A percentile compares a stretch with the other conserved stretches of the same genome.
Evolutionary conservation across 2,329 filamentous ascomycete species (phyloP).

Genomic region (Sporothrix sp.): DNA sequence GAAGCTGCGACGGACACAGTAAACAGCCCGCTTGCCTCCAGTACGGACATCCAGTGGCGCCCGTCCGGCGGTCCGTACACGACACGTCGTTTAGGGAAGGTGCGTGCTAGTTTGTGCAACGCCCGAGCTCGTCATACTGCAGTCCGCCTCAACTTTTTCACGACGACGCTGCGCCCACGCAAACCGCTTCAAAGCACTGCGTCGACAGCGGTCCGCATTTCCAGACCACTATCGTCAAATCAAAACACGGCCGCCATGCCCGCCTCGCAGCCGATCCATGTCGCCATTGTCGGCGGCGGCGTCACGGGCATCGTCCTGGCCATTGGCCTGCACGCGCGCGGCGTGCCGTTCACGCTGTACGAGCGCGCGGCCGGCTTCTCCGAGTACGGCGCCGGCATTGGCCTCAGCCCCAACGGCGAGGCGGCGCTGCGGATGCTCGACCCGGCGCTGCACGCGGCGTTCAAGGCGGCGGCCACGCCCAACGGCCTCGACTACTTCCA

Average conservation of each 20-base stretch:
- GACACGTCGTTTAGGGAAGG: no score
- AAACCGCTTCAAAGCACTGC: no score
- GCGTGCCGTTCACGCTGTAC: slow-evolving; percentile 35
- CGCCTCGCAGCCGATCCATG: slow-evolving; percentile 15
- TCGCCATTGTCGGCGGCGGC: slow-evolving; percentile 43
- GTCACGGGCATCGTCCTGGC: slow-evolving; percentile 41
- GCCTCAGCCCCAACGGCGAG: slow-evolving; percentile 42
- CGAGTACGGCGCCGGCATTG: slow-evolving; percentile 43
- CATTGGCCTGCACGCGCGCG: slow-evolving; percentile 35
- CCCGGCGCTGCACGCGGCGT: slow-evolving; percentile 29
- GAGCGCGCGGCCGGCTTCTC: slow-evolving; percentile 34
- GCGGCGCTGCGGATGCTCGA: slow-evolving; percentile 33
- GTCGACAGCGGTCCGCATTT: no score
- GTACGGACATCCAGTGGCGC: slow-evolving; percentile 12
- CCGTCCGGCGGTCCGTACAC: no score
- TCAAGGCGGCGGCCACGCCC: slow-evolving; percentile 28
- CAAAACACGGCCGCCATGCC: neutral
- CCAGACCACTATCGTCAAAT: no score
- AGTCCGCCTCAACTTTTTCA: no score
- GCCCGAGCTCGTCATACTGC: no score
- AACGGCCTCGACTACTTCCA: slow-evolving; percentile 35
- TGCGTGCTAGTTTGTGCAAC: no score
- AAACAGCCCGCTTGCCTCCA: no score
- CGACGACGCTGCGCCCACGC: no score
- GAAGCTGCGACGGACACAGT: no score